Evolutionary conservation across 495 filamentous ascomycete species (phyloP), one percentile per base, ranked within the genome.

Genomic region (Saxispiralis lemnorum): DNA sequence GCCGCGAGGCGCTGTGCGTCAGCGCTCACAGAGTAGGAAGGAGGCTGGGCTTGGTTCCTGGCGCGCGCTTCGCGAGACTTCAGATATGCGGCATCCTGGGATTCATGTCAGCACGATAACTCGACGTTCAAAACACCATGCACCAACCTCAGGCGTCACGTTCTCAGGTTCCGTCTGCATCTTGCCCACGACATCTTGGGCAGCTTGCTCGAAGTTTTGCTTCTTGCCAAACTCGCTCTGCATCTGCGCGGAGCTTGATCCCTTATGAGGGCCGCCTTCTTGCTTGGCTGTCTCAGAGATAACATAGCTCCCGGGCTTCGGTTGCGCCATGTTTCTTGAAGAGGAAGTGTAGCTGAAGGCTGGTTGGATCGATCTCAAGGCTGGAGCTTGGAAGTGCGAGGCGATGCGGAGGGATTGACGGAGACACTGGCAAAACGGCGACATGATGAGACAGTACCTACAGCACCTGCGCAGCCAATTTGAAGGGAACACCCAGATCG

Each of bases 161-260:
- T 14, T 38, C 31, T 41, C 43, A 13, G 51, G 51, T 2, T 38
- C 47, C 21, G 35, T 45, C 35, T 38, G 31, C 46, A 53, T 47
- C 51, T 53, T 53, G 12, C 34, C 28, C 10, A 38, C 48, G 6
- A 51, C 24, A 11, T 51, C 43, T 14, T 41, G 16, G 11, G 51
- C 51, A 7, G 51, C 51, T 31, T 53, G 46, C 51, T 53, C 51
- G 18, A 53, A 49, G 24, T 53, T 53, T 7, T 41, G 36, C 18
- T 43, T 19, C 34, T 41, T 49, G 11, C 39, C 48, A n/a, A 56
- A 35, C 20, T 59, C 33, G 33, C 49, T 55, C 38, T 62, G 59
- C 54, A 62, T 55, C 51, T 59, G 54, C 10, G 58, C 58, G n/a
- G 59, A 48, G 14, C 48, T 50, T 6, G 56, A 59, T 44, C 57